Percentiles rank a stretch among this genome's conserved stretches.
Evolutionary conservation across 2,329 filamentous ascomycete genomes (phyloP).

Genomic region (Passalora sequoiae): DNA sequence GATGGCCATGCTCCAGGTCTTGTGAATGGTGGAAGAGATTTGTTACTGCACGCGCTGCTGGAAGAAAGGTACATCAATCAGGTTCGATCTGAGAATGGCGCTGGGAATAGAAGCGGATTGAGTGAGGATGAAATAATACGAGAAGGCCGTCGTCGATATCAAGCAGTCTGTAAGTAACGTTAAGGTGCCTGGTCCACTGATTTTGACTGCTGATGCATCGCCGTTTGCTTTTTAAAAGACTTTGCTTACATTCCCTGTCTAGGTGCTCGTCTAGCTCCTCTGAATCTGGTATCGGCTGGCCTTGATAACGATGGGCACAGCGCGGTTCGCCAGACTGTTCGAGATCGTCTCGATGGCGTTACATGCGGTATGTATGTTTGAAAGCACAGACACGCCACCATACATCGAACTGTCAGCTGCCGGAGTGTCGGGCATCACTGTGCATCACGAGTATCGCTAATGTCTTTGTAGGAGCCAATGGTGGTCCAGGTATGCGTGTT

Average conservation of each 20-base stretch:
- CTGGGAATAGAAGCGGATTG: constrained; percentile 10
- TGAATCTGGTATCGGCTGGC: constrained; percentile 34
- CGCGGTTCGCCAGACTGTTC: constrained; percentile 33
- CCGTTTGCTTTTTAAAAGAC: too few species aligned
- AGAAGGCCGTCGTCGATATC: constrained; percentile 38
- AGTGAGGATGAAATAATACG: constrained; percentile 29
- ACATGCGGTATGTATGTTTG: background rate
- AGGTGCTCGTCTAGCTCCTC: constrained; percentile 33
- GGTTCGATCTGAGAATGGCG: constrained; percentile 19
- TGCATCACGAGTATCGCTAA: too few species aligned
- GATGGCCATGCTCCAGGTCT: background rate
- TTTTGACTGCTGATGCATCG: too few species aligned
- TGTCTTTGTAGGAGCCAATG: too few species aligned
- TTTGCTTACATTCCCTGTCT: too few species aligned
- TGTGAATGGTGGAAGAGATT: constrained; percentile 23
- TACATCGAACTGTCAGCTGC: too few species aligned
- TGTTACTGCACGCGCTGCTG: constrained; percentile 43
- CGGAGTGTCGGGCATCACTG: too few species aligned
- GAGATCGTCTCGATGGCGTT: constrained; percentile 35
- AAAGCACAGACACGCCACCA: too few species aligned
- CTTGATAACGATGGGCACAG: constrained; percentile 35
- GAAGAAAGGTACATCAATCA: constrained; percentile 41
- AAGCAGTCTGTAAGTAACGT: constrained; percentile 35
- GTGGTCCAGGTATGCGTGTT: too few species aligned
- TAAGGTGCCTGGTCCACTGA: too few species aligned